Percentiles rank a stretch among this genome's conserved stretches.
Conservation (phyloP, 345 rosid species). For the Boechera divaricarpa region DNA sequence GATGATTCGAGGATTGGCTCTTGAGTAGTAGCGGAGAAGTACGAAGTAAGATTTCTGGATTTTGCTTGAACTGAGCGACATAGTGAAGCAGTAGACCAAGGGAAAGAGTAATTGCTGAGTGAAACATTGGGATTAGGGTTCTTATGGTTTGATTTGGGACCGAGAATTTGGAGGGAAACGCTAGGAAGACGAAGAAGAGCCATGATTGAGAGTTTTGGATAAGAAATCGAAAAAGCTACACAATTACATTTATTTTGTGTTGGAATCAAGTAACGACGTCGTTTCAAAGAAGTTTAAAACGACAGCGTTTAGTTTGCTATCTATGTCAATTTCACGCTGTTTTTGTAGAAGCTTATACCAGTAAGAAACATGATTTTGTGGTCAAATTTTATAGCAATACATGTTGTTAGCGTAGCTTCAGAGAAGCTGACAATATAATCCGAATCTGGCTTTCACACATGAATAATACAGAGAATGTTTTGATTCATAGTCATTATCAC, state of each 20-base stretch:
- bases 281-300: neutral
- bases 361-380: neutral
- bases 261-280: neutral
- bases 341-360: neutral
- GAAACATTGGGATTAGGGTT: neutral
- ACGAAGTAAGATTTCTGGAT: constrained; percentile 40
- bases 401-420: constrained; percentile 25
- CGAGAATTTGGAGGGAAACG: constrained; percentile 45
- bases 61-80: constrained; percentile 37
- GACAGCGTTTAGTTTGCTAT: neutral
- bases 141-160: constrained; percentile 30
- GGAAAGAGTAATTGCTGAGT: constrained; percentile 7
- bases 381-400: neutral
- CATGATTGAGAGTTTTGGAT: constrained; percentile 45
- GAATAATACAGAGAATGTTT: constrained; percentile 30
- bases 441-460: constrained; percentile 12
- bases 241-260: constrained; percentile 4
- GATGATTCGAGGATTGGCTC: constrained; percentile 45
- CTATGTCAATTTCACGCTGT: neutral
- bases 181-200: constrained; percentile 60
- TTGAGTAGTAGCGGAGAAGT: constrained; percentile 55
- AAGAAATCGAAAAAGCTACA: constrained; percentile 34
- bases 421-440: constrained; percentile 24
- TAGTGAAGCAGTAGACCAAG: constrained; percentile 34
- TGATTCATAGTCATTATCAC: neutral